phyloP scores from a whole-genome alignment of 345 rosid species.

The Brassica incana region DNA sequence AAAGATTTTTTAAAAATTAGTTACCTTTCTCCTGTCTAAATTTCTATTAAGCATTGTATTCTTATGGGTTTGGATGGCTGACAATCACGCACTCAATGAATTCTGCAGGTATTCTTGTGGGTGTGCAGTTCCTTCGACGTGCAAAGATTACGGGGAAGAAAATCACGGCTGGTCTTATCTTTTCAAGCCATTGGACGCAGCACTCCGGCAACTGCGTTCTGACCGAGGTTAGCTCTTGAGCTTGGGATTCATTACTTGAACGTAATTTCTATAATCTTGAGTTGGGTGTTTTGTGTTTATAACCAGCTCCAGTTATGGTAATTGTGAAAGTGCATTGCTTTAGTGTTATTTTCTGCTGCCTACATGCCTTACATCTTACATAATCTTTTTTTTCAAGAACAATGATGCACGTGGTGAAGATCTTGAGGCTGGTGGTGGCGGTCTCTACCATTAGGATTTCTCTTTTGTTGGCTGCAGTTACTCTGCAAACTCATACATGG shows the following conservation, averaged over 20 bases:
- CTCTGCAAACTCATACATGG: conserved; percentile 53
- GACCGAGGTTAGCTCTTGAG: too few species aligned
- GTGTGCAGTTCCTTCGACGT: background rate
- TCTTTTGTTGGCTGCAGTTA: conserved; percentile 52
- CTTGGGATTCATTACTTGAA: too few species aligned
- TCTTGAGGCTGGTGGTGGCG: conserved; percentile 42
- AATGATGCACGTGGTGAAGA: conserved; percentile 61
- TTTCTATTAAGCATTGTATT: too few species aligned
- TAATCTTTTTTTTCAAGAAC: background rate
- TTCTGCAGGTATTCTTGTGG: background rate
- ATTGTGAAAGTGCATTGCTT: background rate
- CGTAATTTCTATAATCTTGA: background rate
- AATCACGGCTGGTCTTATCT: background rate
- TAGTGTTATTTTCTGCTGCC: background rate
- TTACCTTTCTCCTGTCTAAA: too few species aligned
- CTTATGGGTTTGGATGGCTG: too few species aligned
- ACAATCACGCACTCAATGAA: background rate
- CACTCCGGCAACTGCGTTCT: too few species aligned
- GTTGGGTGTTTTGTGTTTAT: background rate
- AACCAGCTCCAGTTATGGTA: background rate
- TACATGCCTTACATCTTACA: background rate
- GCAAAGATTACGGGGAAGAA: background rate
- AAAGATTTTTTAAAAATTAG: too few species aligned
- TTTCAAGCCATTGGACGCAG: background rate
- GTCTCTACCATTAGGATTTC: conserved; percentile 54